Evolutionary conservation across 2,329 filamentous ascomycete species (phyloP), one percentile per base, ranked within the genome.

Genomic region (Lachnellula arida): DNA sequence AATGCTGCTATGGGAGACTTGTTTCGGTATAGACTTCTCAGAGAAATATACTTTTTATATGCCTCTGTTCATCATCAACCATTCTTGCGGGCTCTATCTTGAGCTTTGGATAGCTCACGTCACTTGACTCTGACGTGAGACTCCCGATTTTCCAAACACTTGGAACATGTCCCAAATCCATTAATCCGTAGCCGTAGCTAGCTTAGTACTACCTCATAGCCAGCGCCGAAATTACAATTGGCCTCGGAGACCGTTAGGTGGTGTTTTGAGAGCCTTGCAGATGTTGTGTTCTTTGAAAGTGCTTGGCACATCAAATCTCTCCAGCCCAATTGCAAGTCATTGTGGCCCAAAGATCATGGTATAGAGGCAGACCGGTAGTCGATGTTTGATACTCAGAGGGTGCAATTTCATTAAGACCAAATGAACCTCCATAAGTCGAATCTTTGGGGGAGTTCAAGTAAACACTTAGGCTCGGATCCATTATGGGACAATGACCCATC

Each of bases 251-350:
- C 23, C 44, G 44, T 12, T 47, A 22, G 12, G 5, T 12, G n/a
- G 23, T 32, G 28, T 32, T 17, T 12, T 44, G 19, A 12, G 19
- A 14, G 12, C 12, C n/a, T 32, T 47, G 22, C 44, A 47, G 8
- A 32, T 47, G 44, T 14, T 15, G 19, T 32, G 23, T 32, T 15
- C n/a, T 14, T 6, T 22, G 25, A 47, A 14, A 7, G 37, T n/a
- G 32, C 17, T 15, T n/a, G 22, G 34, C 23, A n/a, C 2, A 37
- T 53, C n/a, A 44, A 39, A 52, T 49, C 25, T 60, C 52, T 23
- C 59, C 59, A 9, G 62, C 64, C 63, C 66, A 67, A 11, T 55
- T 63, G 12, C 61, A 57, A 14, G 65, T 67, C 67, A 69, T 67
- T 4, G 64, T 67, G 7, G 62, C 64, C 67, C 67, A 68, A 9